Percentiles rank a stretch among this genome's conserved stretches.
phyloP scores from a whole-genome alignment of 371 early-diverging fungal species.

The Mucor saturninus region DNA sequence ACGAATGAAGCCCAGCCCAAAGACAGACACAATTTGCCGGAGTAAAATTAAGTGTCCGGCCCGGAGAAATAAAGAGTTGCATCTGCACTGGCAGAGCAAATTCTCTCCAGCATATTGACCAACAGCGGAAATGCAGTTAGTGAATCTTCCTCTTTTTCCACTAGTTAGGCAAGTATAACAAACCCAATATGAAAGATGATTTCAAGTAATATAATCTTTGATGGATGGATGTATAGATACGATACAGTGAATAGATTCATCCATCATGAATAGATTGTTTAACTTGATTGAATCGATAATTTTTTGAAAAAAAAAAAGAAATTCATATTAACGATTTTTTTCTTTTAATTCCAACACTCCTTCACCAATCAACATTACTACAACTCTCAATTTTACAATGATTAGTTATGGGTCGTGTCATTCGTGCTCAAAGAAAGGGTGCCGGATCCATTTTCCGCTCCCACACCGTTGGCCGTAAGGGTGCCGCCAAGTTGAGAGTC shows the following conservation, averaged over 20 bases:
- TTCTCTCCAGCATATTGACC: constrained; percentile 8
- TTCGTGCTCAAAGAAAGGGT: constrained; percentile 96
- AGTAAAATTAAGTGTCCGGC: not conserved
- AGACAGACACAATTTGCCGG: too few relatives aligned
- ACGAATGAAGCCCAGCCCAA: too few relatives aligned
- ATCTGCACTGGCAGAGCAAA: not conserved
- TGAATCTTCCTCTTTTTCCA: constrained; percentile 31
- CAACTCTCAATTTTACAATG: constrained; percentile 4
- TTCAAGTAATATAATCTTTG: not conserved
- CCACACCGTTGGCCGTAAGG: constrained; percentile 94
- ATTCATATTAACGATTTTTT: not conserved
- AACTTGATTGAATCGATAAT: not conserved
- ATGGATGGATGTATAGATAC: constrained; percentile 17
- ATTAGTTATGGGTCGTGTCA: constrained; percentile 72
- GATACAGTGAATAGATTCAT: constrained; percentile 2
- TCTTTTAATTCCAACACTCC: not conserved
- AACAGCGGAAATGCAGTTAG: constrained; percentile 7
- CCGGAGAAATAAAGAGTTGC: not conserved
- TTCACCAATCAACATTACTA: not conserved
- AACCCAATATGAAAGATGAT: not conserved
- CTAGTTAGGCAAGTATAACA: constrained; percentile 22
- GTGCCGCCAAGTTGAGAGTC: constrained; percentile 94
- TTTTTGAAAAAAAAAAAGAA: not conserved
- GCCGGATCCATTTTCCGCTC: constrained; percentile 98
- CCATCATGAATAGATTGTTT: not conserved